Evolutionary conservation across 2,329 filamentous ascomycete genomes (phyloP).

Genomic region (Pseudogymnoascus sp.): DNA sequence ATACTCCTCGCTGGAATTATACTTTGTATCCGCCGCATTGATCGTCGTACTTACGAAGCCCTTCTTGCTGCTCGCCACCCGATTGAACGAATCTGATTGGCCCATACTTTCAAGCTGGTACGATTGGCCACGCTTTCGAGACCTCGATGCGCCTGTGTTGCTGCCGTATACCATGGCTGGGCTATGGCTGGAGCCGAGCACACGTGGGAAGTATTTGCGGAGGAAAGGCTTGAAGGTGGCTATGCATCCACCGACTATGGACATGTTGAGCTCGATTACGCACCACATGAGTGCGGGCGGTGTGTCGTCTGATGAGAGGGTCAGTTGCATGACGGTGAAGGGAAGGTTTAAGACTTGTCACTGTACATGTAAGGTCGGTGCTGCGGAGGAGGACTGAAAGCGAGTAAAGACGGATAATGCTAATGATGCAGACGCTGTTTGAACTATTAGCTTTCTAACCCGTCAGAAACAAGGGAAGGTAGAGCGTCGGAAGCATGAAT

Average conservation of each 20-base stretch:
- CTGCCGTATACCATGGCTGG: background rate
- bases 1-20: background rate
- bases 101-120: background rate
- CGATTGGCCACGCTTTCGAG: background rate
- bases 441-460: background rate
- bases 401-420: constrained; percentile 18
- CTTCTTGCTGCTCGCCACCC: background rate
- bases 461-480: background rate
- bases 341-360: background rate
- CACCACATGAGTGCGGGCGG: constrained; percentile 20
- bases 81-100: background rate
- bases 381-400: constrained; percentile 13
- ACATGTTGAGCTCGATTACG: constrained; percentile 22
- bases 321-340: background rate
- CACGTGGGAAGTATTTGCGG: constrained; percentile 15
- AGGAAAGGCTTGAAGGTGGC: constrained; percentile 19
- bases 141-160: background rate
- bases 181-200: constrained; percentile 11
- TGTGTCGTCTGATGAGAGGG: constrained; percentile 13
- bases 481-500: constrained; percentile 8
- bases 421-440: constrained; percentile 18
- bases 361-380: constrained; percentile 15
- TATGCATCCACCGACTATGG: constrained; percentile 22
- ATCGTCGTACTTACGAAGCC: background rate
- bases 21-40: background rate